Evolutionary conservation across 176 grass and related monocot species (phyloP).

Genomic region (Thinopyrum elongatum): DNA sequence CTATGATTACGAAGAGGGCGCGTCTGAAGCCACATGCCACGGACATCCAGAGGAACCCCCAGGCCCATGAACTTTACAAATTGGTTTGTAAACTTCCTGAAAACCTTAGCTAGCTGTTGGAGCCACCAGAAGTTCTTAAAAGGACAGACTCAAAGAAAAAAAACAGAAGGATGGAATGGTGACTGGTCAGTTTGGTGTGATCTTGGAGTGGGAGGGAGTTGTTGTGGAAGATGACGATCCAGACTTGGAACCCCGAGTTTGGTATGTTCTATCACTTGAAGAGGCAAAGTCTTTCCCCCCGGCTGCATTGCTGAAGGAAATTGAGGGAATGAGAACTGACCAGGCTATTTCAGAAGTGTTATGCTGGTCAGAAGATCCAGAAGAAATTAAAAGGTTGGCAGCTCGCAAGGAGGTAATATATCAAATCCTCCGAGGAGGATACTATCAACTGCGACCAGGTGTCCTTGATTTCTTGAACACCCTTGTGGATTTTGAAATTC

Average conservation of each 20-base stretch:
- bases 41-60: conserved; percentile 30
- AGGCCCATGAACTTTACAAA: conserved; percentile 39
- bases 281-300: conserved; percentile 67
- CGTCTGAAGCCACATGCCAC: conserved; percentile 31
- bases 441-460: conserved; percentile 34
- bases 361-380: conserved; percentile 57
- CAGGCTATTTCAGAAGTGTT: conserved; percentile 66
- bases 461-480: conserved; percentile 62
- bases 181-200: conserved; percentile 51
- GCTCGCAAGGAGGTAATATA: conserved; percentile 69
- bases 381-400: conserved; percentile 53
- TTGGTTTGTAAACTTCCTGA: conserved; percentile 45
- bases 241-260: conserved; percentile 55
- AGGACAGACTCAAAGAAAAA: conserved; percentile 41
- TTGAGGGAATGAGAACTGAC: conserved; percentile 70
- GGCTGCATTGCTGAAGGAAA: conserved; percentile 46
- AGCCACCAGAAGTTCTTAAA: conserved; percentile 14
- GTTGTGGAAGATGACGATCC: conserved; percentile 59
- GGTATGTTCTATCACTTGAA: conserved; percentile 60
- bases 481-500: conserved; percentile 51
- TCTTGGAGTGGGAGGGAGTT: conserved; percentile 76
- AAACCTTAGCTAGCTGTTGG: conserved; percentile 57
- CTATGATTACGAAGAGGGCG: background rate
- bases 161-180: conserved; percentile 23
- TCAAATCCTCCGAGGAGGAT: conserved; percentile 19